These are phyloP conservation scores for Rhynchospora breviuscula DNA, from an alignment of 176 grass and related monocot species.

Conservation along the genomic window DNA sequence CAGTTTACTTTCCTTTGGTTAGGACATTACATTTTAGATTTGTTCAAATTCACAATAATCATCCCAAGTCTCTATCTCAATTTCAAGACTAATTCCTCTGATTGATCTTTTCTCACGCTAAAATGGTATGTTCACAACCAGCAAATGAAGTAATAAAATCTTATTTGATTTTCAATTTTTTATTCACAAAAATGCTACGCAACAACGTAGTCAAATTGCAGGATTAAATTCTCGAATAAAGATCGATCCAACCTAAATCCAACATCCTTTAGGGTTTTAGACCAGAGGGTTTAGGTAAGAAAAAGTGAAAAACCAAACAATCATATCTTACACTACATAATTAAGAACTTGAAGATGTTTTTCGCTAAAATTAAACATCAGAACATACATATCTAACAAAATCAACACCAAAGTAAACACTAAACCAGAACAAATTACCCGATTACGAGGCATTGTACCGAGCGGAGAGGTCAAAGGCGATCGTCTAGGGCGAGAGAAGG, in stretches of 20 bases:
- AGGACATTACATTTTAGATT: background rate
- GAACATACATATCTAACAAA: background rate
- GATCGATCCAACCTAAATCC: background rate
- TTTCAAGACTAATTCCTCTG: background rate
- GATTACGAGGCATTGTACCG: slow-evolving; percentile 9
- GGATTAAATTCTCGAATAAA: background rate
- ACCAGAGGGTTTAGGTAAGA: background rate
- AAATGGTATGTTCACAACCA: background rate
- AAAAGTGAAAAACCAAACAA: background rate
- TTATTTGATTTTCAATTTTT: too few species aligned
- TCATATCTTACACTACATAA: background rate
- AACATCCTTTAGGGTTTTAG: background rate
- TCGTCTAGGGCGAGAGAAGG: slow-evolving; percentile 18
- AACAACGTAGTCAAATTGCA: background rate
- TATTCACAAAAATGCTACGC: too few species aligned
- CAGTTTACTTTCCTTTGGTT: background rate
- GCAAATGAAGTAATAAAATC: background rate
- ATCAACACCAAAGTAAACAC: background rate
- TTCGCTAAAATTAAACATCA: background rate
- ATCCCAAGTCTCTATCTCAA: background rate
- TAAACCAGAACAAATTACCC: slow-evolving; percentile 7
- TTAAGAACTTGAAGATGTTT: background rate
- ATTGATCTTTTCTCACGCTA: background rate
- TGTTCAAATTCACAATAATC: background rate
- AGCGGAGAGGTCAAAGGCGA: background rate